Evolutionary conservation across 202 grass and related monocot genomes (phyloP).

Genomic region (Schoenoplectus triqueter): DNA sequence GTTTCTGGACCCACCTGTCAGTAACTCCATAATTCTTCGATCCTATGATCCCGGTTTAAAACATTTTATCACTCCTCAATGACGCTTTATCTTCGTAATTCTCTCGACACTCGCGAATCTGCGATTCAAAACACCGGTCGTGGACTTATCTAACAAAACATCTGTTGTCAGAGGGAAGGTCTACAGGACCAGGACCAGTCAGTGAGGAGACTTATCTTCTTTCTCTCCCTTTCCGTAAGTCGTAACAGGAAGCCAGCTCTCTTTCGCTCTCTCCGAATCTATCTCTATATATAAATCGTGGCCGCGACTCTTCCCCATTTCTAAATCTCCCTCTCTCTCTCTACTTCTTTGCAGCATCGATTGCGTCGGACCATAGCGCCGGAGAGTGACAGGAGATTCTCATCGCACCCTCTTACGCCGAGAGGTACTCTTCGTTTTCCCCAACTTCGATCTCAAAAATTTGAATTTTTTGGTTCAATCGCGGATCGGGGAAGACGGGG

Average conservation of each 20-base stretch:
- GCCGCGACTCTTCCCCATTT: slow-evolving; percentile 34
- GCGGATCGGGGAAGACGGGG: slow-evolving; percentile 23
- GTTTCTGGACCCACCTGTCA: background rate
- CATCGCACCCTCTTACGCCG: background rate
- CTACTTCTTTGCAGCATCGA: background rate
- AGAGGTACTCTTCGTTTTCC: slow-evolving; percentile 10
- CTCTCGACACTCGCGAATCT: background rate
- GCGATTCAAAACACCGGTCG: background rate
- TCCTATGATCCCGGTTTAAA: background rate
- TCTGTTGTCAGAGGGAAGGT: background rate
- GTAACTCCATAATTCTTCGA: background rate
- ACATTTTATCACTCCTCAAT: background rate
- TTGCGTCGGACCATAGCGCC: slow-evolving; percentile 32
- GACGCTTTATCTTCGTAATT: background rate
- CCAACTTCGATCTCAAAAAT: slow-evolving; percentile 39
- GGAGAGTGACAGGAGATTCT: background rate
- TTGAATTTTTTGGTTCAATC: slow-evolving; percentile 28
- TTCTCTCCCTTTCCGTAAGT: background rate
- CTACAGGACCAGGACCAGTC: background rate
- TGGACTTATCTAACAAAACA: background rate
- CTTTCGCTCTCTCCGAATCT: slow-evolving; percentile 22
- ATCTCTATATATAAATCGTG: slow-evolving; percentile 40
- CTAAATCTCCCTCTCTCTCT: slow-evolving; percentile 6
- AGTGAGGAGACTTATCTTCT: background rate
- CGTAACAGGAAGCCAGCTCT: slow-evolving; percentile 31